These are phyloP conservation scores for Linnemannia schmuckeri DNA, from an alignment of 192 early-diverging fungal genomes.

Conservation along the genomic window DNA sequence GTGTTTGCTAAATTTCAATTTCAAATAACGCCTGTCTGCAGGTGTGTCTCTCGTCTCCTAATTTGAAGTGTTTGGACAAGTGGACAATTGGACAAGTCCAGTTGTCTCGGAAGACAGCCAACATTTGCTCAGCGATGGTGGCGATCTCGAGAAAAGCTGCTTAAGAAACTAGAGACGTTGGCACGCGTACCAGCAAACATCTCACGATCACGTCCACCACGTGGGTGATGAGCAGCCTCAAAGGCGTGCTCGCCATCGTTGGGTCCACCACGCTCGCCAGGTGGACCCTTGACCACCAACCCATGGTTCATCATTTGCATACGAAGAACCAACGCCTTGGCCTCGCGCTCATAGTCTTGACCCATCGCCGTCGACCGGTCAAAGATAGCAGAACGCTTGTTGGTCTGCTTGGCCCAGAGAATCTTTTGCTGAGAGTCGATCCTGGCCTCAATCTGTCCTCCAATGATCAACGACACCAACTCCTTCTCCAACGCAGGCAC, in stretches of 20 bases:
- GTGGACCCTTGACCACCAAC: conserved; percentile 55
- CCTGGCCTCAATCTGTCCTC: conserved; percentile 78
- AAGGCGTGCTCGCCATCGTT: not conserved
- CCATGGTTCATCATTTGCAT: conserved; percentile 73
- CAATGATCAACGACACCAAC: conserved; percentile 76
- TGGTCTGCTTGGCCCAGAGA: conserved; percentile 73
- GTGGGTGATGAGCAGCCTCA: not conserved
- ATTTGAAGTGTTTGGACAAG: not conserved
- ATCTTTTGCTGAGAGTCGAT: conserved; percentile 93
- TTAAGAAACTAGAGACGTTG: conserved; percentile 33
- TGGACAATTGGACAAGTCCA: no score
- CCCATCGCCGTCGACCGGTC: conserved; percentile 74
- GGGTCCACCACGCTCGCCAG: conserved; percentile 20
- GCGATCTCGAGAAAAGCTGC: conserved; percentile 34
- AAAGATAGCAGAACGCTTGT: conserved; percentile 78
- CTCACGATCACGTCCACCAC: conserved; percentile 16
- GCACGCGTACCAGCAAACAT: conserved; percentile 37
- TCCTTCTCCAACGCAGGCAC: conserved; percentile 77
- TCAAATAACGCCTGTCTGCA: not conserved
- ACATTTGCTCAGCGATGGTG: conserved; percentile 13
- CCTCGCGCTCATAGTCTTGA: conserved; percentile 73
- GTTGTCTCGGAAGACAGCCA: not conserved
- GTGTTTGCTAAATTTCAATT: no score
- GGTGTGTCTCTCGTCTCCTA: not conserved
- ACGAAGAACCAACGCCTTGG: conserved; percentile 72